Evolutionary conservation across 352 stramenopile species (phyloP).

Genomic region (Pythium monospermum): DNA sequence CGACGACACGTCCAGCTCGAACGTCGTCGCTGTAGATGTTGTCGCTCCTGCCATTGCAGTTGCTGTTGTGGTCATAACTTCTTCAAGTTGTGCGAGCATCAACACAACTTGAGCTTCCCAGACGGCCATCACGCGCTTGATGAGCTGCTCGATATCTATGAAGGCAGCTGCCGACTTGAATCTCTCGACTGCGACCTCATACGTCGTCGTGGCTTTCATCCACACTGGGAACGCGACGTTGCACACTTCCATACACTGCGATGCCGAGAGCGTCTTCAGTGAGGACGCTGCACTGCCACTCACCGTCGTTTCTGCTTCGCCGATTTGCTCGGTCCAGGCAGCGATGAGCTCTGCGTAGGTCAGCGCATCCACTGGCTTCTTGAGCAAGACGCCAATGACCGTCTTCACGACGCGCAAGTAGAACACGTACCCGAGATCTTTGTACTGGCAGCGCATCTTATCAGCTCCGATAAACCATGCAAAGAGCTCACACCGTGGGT

Average conservation of each 20-base stretch:
- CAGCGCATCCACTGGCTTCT: conserved; percentile 28
- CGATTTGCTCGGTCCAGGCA: conserved; percentile 58
- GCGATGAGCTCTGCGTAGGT: conserved; percentile 40
- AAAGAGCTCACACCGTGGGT: conserved; percentile 58
- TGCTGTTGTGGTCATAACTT: conserved; percentile 12
- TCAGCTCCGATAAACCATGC: conserved; percentile 63
- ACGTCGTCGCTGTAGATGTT: not conserved
- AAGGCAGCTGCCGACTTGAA: conserved; percentile 25
- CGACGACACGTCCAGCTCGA: conserved; percentile 32
- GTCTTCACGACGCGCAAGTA: conserved; percentile 49
- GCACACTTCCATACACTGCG: conserved; percentile 39
- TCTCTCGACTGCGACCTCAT: conserved; percentile 3
- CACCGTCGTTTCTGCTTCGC: conserved; percentile 39
- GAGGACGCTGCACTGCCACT: not conserved
- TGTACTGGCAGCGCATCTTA: conserved; percentile 30
- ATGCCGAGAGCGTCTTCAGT: conserved; percentile 13
- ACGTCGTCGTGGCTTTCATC: conserved; percentile 35
- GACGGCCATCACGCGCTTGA: conserved; percentile 32
- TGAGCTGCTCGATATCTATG: conserved; percentile 32
- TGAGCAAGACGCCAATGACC: conserved; percentile 31
- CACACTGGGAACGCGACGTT: conserved; percentile 31
- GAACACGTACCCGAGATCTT: conserved; percentile 55
- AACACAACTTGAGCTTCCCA: conserved; percentile 41
- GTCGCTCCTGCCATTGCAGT: conserved; percentile 13
- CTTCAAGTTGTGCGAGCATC: conserved; percentile 23